Conservation (phyloP, 208 protist species). For the Plasmodiophora brassicae region DNA sequence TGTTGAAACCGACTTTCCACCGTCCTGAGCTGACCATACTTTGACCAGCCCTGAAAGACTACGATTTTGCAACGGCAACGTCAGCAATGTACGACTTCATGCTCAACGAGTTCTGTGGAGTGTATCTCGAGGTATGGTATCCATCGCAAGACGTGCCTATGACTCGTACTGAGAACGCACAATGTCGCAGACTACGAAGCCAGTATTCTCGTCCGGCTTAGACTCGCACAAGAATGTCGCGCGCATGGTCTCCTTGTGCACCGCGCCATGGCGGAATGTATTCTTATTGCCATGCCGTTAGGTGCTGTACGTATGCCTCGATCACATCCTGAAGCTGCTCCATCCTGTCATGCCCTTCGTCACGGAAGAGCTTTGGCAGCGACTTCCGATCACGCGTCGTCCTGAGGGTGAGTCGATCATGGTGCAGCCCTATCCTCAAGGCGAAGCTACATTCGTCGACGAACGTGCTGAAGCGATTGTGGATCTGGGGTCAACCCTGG, state of each 20-base stretch:
- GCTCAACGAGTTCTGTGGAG: conserved; percentile 91
- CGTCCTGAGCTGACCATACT: background rate
- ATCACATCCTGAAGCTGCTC: conserved; percentile 71
- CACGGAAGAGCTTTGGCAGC: conserved; percentile 98
- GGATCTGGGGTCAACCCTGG: background rate
- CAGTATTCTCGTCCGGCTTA: background rate
- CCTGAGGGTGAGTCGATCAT: conserved; percentile 45
- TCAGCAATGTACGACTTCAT: conserved; percentile 20
- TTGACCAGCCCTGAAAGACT: background rate
- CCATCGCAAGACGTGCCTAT: too few relatives aligned
- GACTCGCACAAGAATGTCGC: background rate
- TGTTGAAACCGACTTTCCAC: too few relatives aligned
- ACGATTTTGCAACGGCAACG: conserved; percentile 4
- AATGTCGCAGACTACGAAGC: conserved; percentile 36
- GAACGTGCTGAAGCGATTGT: background rate
- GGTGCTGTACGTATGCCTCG: conserved; percentile 8
- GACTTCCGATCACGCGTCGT: conserved; percentile 60
- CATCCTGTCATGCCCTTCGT: conserved; percentile 99
- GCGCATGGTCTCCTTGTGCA: background rate
- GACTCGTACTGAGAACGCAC: too few relatives aligned
- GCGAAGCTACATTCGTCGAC: background rate
- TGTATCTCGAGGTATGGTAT: conserved; percentile 72
- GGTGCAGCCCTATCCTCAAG: conserved; percentile 39
- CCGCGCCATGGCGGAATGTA: background rate
- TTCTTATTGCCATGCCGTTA: background rate